Base-by-base conservation (phyloP, 2,329 filamentous ascomycete genomes). In the Calonectria pseudoreteaudii region DNA sequence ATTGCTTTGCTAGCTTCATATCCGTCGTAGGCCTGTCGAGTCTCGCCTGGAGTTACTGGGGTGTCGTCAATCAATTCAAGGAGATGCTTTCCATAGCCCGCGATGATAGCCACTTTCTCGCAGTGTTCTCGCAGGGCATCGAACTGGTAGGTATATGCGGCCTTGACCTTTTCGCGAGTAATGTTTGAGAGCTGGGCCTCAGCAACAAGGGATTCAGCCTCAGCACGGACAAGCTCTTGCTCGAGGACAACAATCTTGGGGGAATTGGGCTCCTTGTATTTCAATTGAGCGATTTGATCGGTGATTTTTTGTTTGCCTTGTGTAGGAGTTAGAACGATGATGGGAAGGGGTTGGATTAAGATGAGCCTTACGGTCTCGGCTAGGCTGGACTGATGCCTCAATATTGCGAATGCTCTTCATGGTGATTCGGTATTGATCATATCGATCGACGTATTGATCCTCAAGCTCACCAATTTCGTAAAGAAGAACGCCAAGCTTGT, bases 391-490 rank as follows among this genome's bases (percentile, higher is more conserved):
- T 28, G 96, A 98, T 73, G 96, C 96, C 86, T 99, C 97, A 78
- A 99, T 99, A 87, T 99, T 99, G 82, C 97, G 94, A 83, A 99
- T 98, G 85, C 95, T 98, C 93, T 99, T 99, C 88, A 99, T 98
- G 68, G 97, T 99, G 72, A 99, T 94, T 83, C 97, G 95, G 89
- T 98, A 99, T 87, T 99, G 97, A 86, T 99, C 97, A 86, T 99
- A 99, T 82, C 96, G 95, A 86, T 99, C 97, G 85, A 99, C 96
- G 82, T 97, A 98, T 83, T 98, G 95, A 84, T 99, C 96, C 86
- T 99, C 97, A 41, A 98, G 92, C 87, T 99, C 97, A 84, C 96
- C 97, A 81, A 99, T 98, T 87, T 98, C 96, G 88, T 98, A 99
- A 81, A 99, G 94, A 81, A 99, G 89, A 65, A 99, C 97, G 82